phyloP scores from a whole-genome alignment of 495 filamentous ascomycete species.

The Rhypophila decipiens region DNA sequence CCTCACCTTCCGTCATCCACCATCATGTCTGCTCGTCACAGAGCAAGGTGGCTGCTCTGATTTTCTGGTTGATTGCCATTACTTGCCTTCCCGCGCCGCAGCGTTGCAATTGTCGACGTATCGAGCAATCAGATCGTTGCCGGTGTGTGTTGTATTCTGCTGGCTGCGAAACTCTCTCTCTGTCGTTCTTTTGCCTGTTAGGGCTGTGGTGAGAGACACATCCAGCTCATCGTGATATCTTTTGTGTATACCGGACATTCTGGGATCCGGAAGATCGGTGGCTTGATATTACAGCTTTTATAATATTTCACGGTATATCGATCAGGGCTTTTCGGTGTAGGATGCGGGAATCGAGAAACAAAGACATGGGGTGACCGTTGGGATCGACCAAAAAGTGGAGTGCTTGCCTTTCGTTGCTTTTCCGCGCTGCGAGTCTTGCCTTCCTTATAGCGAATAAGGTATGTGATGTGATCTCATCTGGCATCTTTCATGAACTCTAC shows the following conservation, averaged over 20 bases:
- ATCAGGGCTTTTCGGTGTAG: conserved; percentile 1
- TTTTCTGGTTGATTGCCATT: too few species aligned
- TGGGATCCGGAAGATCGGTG: background rate
- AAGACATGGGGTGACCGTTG: background rate
- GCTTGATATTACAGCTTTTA: background rate
- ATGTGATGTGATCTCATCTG: background rate
- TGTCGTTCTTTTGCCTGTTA: background rate
- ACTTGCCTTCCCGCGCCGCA: background rate
- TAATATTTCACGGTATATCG: background rate
- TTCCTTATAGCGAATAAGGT: background rate
- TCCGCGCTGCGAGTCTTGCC: background rate
- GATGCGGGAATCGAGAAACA: conserved; percentile 3
- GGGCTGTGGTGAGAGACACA: background rate
- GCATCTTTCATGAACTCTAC: too few species aligned
- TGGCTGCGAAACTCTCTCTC: too few species aligned
- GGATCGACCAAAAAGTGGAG: background rate
- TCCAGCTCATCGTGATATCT: too few species aligned
- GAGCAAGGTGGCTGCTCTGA: too few species aligned
- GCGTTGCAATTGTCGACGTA: background rate
- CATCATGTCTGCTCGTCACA: too few species aligned
- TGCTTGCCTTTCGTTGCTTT: background rate
- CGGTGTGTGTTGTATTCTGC: too few species aligned
- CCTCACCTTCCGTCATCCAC: too few species aligned
- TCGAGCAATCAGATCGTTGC: background rate
- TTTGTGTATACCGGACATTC: too few species aligned